Percentiles rank a stretch among this genome's conserved stretches.
phyloP scores from a whole-genome alignment of 106 monocot species.

The Xerophyta viscosa region DNA sequence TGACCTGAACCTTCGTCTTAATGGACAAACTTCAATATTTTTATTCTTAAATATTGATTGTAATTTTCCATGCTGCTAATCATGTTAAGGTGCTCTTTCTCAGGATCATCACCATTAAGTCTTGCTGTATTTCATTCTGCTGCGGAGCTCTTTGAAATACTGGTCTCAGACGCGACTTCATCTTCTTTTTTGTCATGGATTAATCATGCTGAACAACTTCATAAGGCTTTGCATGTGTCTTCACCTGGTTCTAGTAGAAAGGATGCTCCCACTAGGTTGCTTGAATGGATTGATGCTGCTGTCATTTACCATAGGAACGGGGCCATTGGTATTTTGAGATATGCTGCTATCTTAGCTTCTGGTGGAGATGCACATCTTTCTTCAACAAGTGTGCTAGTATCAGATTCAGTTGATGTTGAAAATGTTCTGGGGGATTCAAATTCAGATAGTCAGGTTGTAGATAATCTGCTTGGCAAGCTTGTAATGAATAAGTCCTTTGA shows the following conservation, averaged over 20 bases:
- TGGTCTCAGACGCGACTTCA: slow-evolving; percentile 80
- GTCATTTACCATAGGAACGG: slow-evolving; percentile 95
- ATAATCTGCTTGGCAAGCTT: slow-evolving; percentile 92
- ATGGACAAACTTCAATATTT: too few relatives aligned
- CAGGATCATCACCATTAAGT: slow-evolving; percentile 58
- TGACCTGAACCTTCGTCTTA: too few relatives aligned
- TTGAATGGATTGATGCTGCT: slow-evolving; percentile 98
- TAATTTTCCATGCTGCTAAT: too few relatives aligned
- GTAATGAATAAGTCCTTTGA: slow-evolving; percentile 86
- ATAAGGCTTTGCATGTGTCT: slow-evolving; percentile 79
- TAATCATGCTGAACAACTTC: slow-evolving; percentile 79
- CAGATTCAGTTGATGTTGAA: slow-evolving; percentile 88
- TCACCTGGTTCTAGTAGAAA: slow-evolving; percentile 90
- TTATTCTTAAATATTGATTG: too few relatives aligned
- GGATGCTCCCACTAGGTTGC: slow-evolving; percentile 91
- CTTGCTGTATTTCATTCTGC: slow-evolving; percentile 79
- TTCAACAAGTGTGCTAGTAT: slow-evolving; percentile 71
- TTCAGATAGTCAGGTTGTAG: slow-evolving; percentile 73
- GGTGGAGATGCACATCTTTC: slow-evolving; percentile 94
- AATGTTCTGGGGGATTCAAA: slow-evolving; percentile 70
- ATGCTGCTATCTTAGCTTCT: slow-evolving; percentile 96
- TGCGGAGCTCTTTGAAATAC: slow-evolving; percentile 90
- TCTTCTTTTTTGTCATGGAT: slow-evolving; percentile 86
- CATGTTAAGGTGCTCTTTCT: too few relatives aligned
- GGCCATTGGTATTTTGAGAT: slow-evolving; percentile 75